Conservation (phyloP, 768 basidiomycete species). For the Mycena galopus region DNA sequence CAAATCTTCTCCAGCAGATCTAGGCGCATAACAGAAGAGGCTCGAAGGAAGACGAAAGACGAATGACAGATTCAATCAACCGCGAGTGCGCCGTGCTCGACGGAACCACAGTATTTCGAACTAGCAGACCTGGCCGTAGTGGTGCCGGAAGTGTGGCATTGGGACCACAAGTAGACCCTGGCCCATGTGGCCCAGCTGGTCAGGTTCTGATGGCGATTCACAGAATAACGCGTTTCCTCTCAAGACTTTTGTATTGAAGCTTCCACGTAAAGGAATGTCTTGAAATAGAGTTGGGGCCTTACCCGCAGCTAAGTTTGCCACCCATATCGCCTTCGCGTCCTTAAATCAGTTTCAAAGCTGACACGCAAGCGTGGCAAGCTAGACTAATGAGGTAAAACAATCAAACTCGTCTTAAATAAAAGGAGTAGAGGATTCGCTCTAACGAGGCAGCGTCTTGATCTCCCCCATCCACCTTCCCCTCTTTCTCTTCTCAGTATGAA, state of each 20-base stretch:
- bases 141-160: neutral
- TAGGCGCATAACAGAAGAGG: neutral
- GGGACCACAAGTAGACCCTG: neutral
- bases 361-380: neutral
- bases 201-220: neutral
- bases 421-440: neutral
- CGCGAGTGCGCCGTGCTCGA: neutral
- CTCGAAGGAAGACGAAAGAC: neutral
- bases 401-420: neutral
- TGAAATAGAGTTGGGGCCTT: neutral
- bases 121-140: neutral
- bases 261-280: neutral
- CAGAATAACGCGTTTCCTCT: neutral
- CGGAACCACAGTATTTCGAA: neutral
- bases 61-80: neutral
- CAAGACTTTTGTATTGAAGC: neutral
- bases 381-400: neutral
- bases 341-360: neutral
- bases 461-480: neutral
- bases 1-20: neutral
- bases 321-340: neutral
- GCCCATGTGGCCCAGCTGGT: neutral
- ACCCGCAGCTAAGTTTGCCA: neutral
- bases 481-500: constrained; percentile 14
- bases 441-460: neutral